phyloP scores from a whole-genome alignment of 495 filamentous ascomycete species.

The Hypoxylon intermedium region DNA sequence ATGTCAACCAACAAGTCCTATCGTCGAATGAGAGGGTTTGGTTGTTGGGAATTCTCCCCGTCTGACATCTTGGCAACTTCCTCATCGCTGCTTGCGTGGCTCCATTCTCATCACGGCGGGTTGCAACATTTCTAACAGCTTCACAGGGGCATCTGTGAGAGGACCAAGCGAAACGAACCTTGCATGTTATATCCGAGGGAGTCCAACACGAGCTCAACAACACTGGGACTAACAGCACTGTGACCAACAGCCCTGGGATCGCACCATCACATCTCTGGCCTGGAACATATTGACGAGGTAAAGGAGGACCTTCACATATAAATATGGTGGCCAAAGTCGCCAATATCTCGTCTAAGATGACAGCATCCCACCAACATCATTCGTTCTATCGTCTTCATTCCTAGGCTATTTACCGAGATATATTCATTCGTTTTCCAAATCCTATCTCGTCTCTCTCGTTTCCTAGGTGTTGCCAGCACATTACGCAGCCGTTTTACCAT shows the following conservation, averaged over 20 bases:
- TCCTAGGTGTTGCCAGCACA: not conserved
- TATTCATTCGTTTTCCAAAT: not conserved
- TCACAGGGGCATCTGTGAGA: constrained; percentile 13
- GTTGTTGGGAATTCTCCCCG: not conserved
- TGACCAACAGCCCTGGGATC: constrained; percentile 14
- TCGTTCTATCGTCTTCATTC: constrained; percentile 5
- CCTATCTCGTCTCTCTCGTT: not conserved
- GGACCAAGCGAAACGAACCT: constrained; percentile 22
- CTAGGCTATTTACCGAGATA: constrained; percentile 13
- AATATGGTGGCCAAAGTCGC: not conserved
- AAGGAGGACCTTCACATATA: constrained; percentile 16
- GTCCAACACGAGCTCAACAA: constrained; percentile 10
- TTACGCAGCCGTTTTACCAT: not conserved
- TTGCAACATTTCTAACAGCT: constrained; percentile 10
- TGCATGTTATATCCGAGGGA: constrained; percentile 17
- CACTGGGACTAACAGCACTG: too few species aligned
- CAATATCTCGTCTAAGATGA: not conserved
- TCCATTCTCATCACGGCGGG: constrained; percentile 18
- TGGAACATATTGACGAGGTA: not conserved
- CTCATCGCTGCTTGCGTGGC: constrained; percentile 19
- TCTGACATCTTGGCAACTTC: constrained; percentile 16
- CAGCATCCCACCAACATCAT: constrained; percentile 6
- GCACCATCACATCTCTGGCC: constrained; percentile 8
- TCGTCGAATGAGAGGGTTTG: too few species aligned
- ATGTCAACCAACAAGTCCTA: too few species aligned